Evolutionary conservation across 169 alveolate species (phyloP).

Genomic region (Plasmodium adleri): DNA sequence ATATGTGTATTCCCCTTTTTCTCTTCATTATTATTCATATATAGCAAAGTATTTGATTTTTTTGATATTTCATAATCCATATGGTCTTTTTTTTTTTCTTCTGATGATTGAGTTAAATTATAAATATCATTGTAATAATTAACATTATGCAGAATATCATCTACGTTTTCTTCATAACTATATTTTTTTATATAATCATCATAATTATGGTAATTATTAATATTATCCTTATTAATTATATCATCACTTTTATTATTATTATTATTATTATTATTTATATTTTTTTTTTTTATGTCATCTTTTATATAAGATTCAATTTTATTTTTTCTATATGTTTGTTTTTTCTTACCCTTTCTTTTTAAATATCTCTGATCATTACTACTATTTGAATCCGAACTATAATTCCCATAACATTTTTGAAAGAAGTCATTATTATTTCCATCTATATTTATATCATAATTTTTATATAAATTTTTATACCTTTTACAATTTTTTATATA

Average conservation of each 20-base stretch:
- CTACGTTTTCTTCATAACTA: slow-evolving; percentile 18
- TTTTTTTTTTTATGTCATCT: not conserved
- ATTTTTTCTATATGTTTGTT: not conserved
- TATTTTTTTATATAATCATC: too few relatives aligned
- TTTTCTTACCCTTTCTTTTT: slow-evolving; percentile 9
- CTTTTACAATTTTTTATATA: slow-evolving; percentile 23
- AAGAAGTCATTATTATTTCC: not conserved
- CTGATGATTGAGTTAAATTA: slow-evolving; percentile 4
- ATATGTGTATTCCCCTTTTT: not conserved
- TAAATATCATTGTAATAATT: slow-evolving; percentile 69
- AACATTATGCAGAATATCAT: slow-evolving; percentile 39
- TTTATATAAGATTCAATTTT: not conserved
- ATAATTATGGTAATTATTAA: not conserved
- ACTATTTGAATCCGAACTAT: slow-evolving; percentile 63
- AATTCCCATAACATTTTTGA: slow-evolving; percentile 44
- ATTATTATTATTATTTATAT: too few relatives aligned
- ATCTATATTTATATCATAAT: slow-evolving; percentile 38
- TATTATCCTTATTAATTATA: slow-evolving; percentile 1
- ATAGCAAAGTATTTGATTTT: too few relatives aligned
- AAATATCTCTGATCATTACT: slow-evolving; percentile 55
- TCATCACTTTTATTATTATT: not conserved
- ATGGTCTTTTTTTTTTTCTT: not conserved
- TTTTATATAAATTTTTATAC: slow-evolving; percentile 52
- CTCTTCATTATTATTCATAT: too few relatives aligned
- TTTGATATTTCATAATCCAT: not conserved